Evolutionary conservation across 31 red algal genomes (phyloP).

Genomic region (Bonnemaisonia californica): DNA sequence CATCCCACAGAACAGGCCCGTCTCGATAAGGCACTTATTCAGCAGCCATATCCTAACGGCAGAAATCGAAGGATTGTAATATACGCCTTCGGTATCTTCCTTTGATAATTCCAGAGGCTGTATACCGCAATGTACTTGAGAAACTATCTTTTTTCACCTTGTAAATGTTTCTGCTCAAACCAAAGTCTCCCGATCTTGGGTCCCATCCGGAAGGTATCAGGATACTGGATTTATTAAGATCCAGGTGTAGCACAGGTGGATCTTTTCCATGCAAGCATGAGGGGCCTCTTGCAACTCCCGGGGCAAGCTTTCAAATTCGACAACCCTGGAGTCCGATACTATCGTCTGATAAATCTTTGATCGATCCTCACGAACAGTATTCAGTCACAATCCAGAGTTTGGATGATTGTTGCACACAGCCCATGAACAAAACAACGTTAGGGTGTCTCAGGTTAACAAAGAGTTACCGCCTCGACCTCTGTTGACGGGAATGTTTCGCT

Average conservation of each 20-base stretch:
- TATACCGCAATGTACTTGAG: slow-evolving; percentile 78
- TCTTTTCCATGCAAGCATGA: slow-evolving; percentile 79
- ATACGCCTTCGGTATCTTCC: slow-evolving; percentile 59
- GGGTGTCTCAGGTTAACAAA: slow-evolving; percentile 71
- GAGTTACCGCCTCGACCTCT: slow-evolving; percentile 70
- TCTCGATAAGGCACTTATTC: too few species aligned
- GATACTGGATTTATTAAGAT: slow-evolving; percentile 81
- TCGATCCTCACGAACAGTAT: slow-evolving; percentile 63
- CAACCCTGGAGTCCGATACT: slow-evolving; percentile 22
- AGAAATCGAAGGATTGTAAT: slow-evolving; percentile 71
- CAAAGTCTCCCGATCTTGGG: slow-evolving; percentile 82
- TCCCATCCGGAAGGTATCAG: slow-evolving; percentile 74
- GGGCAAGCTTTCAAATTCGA: slow-evolving; percentile 61
- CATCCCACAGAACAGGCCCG: too few species aligned
- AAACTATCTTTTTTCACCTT: slow-evolving; percentile 74
- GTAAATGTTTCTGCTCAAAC: slow-evolving; percentile 63
- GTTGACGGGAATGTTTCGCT: too few species aligned
- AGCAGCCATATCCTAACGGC: slow-evolving; percentile 79
- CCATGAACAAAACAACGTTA: slow-evolving; percentile 83
- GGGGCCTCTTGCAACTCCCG: slow-evolving; percentile 69
- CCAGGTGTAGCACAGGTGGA: slow-evolving; percentile 78
- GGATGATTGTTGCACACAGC: slow-evolving; percentile 56
- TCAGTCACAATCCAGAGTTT: slow-evolving; percentile 74
- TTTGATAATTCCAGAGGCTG: slow-evolving; percentile 68
- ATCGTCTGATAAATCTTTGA: slow-evolving; percentile 42